These are phyloP conservation scores for Trypanosoma boissoni DNA, from an alignment of 208 protist species.

Conservation along the genomic window DNA sequence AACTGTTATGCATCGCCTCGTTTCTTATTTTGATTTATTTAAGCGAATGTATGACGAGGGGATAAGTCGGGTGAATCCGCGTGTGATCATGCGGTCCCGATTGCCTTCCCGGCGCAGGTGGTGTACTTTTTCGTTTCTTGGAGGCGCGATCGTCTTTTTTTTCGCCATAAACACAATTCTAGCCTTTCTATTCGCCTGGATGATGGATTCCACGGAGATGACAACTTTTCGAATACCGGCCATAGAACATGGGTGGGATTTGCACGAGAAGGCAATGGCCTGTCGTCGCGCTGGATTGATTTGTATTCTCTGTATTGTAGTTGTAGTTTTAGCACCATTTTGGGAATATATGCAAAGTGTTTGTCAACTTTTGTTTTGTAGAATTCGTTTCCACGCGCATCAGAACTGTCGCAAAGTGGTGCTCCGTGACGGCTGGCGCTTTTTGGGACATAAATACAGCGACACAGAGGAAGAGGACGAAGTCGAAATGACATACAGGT, in stretches of 20 bases:
- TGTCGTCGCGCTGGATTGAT: slow-evolving; percentile 23
- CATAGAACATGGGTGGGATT: slow-evolving; percentile 20
- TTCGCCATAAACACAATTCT: slow-evolving; percentile 14
- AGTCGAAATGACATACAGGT: too few species aligned
- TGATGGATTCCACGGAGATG: slow-evolving; percentile 27
- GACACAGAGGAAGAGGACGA: slow-evolving; percentile 24
- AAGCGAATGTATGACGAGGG: not conserved
- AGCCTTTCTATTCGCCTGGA: slow-evolving; percentile 29
- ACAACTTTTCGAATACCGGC: slow-evolving; percentile 20
- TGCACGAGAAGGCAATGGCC: slow-evolving; percentile 21
- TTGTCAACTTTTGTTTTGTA: slow-evolving; percentile 11
- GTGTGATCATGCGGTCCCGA: not conserved
- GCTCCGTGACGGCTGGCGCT: not conserved
- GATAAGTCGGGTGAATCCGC: not conserved
- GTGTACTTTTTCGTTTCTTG: slow-evolving; percentile 14
- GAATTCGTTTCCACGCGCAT: slow-evolving; percentile 9
- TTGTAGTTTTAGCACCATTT: slow-evolving; percentile 15
- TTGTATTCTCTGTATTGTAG: slow-evolving; percentile 12
- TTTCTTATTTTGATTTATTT: not conserved
- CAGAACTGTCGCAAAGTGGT: slow-evolving; percentile 17
- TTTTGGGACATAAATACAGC: slow-evolving; percentile 19
- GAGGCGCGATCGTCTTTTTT: slow-evolving; percentile 16
- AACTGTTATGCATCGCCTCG: not conserved
- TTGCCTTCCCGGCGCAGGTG: not conserved
- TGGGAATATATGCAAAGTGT: slow-evolving; percentile 2